phyloP scores from a whole-genome alignment of 805 yeast species.

The Candida broadrunensis region DNA sequence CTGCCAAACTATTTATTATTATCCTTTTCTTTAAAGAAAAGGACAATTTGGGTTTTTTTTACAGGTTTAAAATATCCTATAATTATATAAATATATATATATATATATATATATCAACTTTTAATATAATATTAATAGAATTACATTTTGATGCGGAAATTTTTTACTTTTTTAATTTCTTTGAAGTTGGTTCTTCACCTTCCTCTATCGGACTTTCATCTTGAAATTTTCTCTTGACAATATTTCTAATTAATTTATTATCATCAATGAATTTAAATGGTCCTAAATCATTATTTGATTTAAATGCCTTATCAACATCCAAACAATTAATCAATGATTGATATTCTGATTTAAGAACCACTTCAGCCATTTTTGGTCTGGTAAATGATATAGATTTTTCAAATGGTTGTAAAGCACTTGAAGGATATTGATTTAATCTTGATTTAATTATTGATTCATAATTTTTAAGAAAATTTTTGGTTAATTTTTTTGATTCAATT shows the following conservation, averaged over 20 bases:
- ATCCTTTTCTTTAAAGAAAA: too few relatives aligned
- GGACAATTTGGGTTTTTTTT: too few relatives aligned
- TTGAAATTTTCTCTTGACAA: constrained; percentile 44
- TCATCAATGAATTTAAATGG: constrained; percentile 51
- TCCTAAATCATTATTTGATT: constrained; percentile 9
- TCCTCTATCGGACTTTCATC: too few relatives aligned
- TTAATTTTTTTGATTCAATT: constrained; percentile 49
- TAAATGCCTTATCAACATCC: constrained; percentile 22
- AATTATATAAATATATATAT: too few relatives aligned
- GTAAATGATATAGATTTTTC: constrained; percentile 6
- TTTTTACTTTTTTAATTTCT: too few relatives aligned
- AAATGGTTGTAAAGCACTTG: constrained; percentile 19
- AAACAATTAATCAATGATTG: constrained; percentile 44
- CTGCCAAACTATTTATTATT: too few relatives aligned
- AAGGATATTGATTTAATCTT: constrained; percentile 50
- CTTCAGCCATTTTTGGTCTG: constrained; percentile 47
- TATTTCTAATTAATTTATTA: constrained; percentile 55
- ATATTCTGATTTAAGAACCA: constrained; percentile 57
- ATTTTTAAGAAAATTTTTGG: constrained; percentile 30
- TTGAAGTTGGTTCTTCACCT: too few relatives aligned
- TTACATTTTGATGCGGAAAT: too few relatives aligned
- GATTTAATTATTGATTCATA: constrained; percentile 28
- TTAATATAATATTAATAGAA: too few relatives aligned
- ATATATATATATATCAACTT: too few relatives aligned
- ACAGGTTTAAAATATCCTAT: too few relatives aligned